These are phyloP conservation scores for Chenopodium berlandieri DNA, from an alignment of 148 eudicot species.

Conservation along the genomic window DNA sequence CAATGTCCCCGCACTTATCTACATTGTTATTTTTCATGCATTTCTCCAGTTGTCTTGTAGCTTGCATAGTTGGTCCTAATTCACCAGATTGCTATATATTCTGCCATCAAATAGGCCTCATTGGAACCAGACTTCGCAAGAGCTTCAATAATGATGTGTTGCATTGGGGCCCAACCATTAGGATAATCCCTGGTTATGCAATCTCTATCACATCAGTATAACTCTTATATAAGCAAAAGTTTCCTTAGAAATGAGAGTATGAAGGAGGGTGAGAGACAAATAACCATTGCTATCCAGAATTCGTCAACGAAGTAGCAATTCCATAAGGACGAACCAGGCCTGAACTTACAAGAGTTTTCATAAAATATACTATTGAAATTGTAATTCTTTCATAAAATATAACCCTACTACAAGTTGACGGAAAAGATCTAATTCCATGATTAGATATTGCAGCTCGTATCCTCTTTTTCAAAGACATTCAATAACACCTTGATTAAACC, in stretches of 20 bases:
- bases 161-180: conserved; percentile 97
- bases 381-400: not conserved
- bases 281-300: conserved; percentile 90
- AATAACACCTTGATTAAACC: no score
- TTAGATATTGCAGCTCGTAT: not conserved
- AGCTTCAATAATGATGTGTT: conserved; percentile 86
- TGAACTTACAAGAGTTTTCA: conserved; percentile 59
- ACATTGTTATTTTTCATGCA: conserved; percentile 91
- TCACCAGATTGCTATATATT: conserved; percentile 74
- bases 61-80: conserved; percentile 74
- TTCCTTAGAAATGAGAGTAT: not conserved
- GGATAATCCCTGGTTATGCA: conserved; percentile 76
- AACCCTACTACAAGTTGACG: not conserved
- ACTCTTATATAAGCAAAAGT: not conserved
- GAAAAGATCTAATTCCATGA: not conserved
- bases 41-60: conserved; percentile 64
- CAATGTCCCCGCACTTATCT: conserved; percentile 70
- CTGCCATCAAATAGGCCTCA: conserved; percentile 56
- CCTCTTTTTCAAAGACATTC: no score
- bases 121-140: conserved; percentile 61
- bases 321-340: conserved; percentile 66
- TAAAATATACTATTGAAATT: not conserved
- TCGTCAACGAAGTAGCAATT: conserved; percentile 75
- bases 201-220: not conserved
- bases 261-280: conserved; percentile 12